A percentile compares a stretch with the other conserved stretches of the same genome.
These are phyloP conservation scores for Casuarina equisetifolia DNA, from an alignment of 306 rosid genomes.

Conservation along the genomic window DNA sequence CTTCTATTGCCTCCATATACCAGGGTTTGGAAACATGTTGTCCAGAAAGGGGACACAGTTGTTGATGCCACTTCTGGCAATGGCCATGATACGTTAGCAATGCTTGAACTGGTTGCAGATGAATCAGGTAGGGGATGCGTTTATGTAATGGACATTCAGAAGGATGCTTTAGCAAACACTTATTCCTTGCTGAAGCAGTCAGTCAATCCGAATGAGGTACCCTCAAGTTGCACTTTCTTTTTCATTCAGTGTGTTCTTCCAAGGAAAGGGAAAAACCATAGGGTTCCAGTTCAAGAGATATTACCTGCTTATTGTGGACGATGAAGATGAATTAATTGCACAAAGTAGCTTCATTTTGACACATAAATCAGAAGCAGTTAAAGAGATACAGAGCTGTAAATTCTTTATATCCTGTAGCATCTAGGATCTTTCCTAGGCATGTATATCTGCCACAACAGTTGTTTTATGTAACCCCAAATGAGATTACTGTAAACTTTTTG, in stretches of 20 bases:
- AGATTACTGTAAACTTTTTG: background rate
- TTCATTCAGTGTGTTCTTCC: constrained; percentile 1
- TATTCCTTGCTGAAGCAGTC: constrained; percentile 56
- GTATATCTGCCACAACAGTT: background rate
- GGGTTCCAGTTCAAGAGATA: background rate
- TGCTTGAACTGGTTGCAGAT: constrained; percentile 79
- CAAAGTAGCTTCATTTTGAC: too few relatives aligned
- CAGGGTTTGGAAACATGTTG: constrained; percentile 77
- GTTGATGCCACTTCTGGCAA: constrained; percentile 94
- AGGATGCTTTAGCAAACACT: constrained; percentile 70
- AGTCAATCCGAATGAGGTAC: constrained; percentile 54
- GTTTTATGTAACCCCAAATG: background rate
- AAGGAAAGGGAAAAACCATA: background rate
- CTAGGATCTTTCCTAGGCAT: background rate
- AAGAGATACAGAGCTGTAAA: background rate
- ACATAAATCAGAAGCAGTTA: too few relatives aligned
- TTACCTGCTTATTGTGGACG: background rate
- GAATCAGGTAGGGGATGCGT: constrained; percentile 55
- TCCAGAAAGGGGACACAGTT: constrained; percentile 73
- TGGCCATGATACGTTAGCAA: constrained; percentile 76
- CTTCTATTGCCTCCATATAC: constrained; percentile 15
- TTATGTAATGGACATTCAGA: constrained; percentile 75
- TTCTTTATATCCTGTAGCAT: background rate
- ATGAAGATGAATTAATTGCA: background rate
- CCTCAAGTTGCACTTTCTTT: background rate